Evolutionary conservation across 2,329 filamentous ascomycete species (phyloP).

Genomic region (Raffaelea deltoideospora): DNA sequence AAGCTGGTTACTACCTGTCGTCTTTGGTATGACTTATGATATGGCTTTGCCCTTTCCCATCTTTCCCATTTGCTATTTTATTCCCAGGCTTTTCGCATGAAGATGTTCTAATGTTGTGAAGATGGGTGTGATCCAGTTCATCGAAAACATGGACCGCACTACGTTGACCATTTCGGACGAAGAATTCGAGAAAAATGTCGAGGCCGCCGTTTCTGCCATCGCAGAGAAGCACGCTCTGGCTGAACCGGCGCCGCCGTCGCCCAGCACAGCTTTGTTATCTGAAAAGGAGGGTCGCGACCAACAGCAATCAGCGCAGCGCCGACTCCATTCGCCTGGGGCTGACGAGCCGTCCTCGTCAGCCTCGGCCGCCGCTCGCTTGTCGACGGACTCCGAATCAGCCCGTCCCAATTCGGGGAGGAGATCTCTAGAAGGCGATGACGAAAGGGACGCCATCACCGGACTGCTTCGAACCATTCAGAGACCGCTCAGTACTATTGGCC

Average conservation of each 20-base stretch:
- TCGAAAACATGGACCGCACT: conserved; percentile 90
- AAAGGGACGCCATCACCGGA: conserved; percentile 69
- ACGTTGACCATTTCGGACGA: conserved; percentile 86
- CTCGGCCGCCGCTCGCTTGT: conserved; percentile 17
- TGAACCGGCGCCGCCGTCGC: conserved; percentile 23
- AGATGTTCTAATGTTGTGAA: conserved; percentile 15
- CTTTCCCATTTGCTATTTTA: conserved; percentile 1
- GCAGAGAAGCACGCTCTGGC: conserved; percentile 65
- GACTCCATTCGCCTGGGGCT: conserved; percentile 16
- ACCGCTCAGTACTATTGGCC: conserved; percentile 78
- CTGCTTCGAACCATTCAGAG: conserved; percentile 81
- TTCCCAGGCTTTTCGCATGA: background rate
- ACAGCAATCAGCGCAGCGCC: conserved; percentile 1
- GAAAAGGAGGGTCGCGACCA: conserved; percentile 23
- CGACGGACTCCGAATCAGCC: conserved; percentile 23
- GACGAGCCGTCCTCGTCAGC: conserved; percentile 29
- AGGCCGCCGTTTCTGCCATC: conserved; percentile 87
- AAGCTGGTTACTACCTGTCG: conserved; percentile 95
- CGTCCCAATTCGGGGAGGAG: conserved; percentile 24
- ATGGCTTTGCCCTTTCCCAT: background rate
- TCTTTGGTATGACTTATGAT: conserved; percentile 48
- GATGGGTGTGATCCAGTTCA: conserved; percentile 91
- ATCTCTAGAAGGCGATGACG: conserved; percentile 39
- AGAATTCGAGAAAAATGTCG: conserved; percentile 93
- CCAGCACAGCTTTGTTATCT: conserved; percentile 23